Evolutionary conservation across 2,329 filamentous ascomycete genomes (phyloP).

Genomic region (Fusarium globosum): DNA sequence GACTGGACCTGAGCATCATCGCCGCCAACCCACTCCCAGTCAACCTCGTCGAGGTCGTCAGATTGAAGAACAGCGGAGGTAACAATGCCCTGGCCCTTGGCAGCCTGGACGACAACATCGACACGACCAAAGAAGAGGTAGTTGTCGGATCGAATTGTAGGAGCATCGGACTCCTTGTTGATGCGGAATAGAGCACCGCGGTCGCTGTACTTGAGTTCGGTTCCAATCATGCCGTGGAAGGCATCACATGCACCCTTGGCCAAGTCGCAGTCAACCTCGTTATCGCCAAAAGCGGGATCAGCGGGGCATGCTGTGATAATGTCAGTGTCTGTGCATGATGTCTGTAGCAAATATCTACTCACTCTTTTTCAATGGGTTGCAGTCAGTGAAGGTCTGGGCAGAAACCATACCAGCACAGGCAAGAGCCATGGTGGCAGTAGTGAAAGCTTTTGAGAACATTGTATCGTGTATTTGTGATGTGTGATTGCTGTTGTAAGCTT

Average conservation of each 20-base stretch:
- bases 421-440: constrained; percentile 59
- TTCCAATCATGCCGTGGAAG: constrained; percentile 61
- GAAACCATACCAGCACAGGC: constrained; percentile 61
- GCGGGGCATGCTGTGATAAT: constrained; percentile 69
- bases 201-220: constrained; percentile 59
- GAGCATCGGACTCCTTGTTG: constrained; percentile 70
- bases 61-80: constrained; percentile 92
- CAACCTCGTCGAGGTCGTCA: constrained; percentile 86
- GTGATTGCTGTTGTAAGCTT: constrained; percentile 9
- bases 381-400: constrained; percentile 67
- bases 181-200: constrained; percentile 73
- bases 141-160: constrained; percentile 80
- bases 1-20: constrained; percentile 80
- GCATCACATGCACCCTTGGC: constrained; percentile 73
- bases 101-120: constrained; percentile 80
- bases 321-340: neutral
- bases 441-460: constrained; percentile 60
- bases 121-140: constrained; percentile 98
- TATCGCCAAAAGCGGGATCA: constrained; percentile 79
- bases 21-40: constrained; percentile 94
- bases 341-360: constrained; percentile 1
- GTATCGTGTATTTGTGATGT: constrained; percentile 26
- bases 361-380: constrained; percentile 66
- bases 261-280: constrained; percentile 74
- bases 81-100: constrained; percentile 85